phyloP scores from a whole-genome alignment of 140 eudicot genomes.

The Senecio squalidus region DNA sequence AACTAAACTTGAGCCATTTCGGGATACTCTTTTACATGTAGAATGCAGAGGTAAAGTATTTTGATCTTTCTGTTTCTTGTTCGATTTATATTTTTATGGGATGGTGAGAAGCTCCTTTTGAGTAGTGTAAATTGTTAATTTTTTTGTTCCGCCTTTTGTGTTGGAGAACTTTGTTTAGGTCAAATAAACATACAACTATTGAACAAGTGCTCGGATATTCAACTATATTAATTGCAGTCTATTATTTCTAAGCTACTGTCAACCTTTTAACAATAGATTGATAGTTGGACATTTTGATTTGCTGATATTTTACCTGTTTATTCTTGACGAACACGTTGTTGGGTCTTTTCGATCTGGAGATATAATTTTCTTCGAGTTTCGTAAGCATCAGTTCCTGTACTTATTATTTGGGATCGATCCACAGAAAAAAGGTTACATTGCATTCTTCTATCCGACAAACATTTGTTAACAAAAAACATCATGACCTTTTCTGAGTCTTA shows the following conservation, averaged over 20 bases:
- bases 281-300: too few relatives aligned
- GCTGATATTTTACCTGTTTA: too few relatives aligned
- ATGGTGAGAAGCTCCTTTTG: conserved; percentile 25
- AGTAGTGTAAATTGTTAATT: conserved; percentile 32
- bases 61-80: conserved; percentile 29
- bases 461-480: too few relatives aligned
- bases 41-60: conserved; percentile 44
- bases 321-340: too few relatives aligned
- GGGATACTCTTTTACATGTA: conserved; percentile 31
- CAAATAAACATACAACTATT: conserved; percentile 27
- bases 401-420: too few relatives aligned
- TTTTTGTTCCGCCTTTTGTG: conserved; percentile 20
- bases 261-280: neutral
- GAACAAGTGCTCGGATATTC: conserved; percentile 21
- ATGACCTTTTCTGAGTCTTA: too few relatives aligned
- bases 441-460: too few relatives aligned
- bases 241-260: neutral
- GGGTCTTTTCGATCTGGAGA: too few relatives aligned
- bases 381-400: too few relatives aligned
- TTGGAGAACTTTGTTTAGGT: conserved; percentile 18
- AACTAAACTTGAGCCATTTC: conserved; percentile 22
- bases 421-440: too few relatives aligned
- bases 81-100: conserved; percentile 16
- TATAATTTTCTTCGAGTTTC: too few relatives aligned
- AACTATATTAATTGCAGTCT: conserved; percentile 19